A percentile compares a stretch with the other conserved stretches of the same genome.
These are phyloP conservation scores for Alternaria sp. DNA, from an alignment of 2,329 filamentous ascomycete species.

Conservation along the genomic window DNA sequence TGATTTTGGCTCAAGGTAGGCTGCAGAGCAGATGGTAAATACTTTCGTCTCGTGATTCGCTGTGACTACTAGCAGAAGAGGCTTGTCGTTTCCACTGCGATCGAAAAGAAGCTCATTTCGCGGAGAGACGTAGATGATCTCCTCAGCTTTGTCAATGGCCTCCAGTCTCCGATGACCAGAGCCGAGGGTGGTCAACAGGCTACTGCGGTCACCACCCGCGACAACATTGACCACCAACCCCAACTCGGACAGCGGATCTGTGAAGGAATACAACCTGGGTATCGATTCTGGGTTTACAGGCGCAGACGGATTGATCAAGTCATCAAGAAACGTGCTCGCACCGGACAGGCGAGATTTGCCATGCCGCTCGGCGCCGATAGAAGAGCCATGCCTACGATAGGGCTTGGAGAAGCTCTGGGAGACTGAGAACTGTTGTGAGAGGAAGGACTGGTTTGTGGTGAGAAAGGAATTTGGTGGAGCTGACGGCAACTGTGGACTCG, in stretches of 20 bases:
- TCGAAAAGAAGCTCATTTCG: conserved; percentile 63
- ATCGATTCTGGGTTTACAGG: conserved; percentile 60
- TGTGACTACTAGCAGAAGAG: conserved; percentile 79
- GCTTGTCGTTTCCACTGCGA: conserved; percentile 54
- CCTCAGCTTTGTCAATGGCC: conserved; percentile 78
- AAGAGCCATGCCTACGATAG: conserved; percentile 40
- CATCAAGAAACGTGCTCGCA: conserved; percentile 42
- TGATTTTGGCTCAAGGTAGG: conserved; percentile 75
- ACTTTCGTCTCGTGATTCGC: conserved; percentile 77
- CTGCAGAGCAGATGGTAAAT: conserved; percentile 85
- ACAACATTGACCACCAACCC: conserved; percentile 73
- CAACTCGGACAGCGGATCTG: conserved; percentile 84
- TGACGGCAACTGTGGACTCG: conserved; percentile 55
- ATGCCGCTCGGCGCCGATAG: conserved; percentile 35
- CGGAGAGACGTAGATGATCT: conserved; percentile 82
- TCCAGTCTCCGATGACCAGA: conserved; percentile 54
- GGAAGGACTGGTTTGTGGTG: conserved; percentile 52
- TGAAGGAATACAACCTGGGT: conserved; percentile 82
- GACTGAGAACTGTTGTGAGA: conserved; percentile 67
- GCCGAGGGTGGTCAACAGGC: conserved; percentile 42
- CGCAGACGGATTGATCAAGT: conserved; percentile 40
- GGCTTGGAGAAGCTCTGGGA: conserved; percentile 51
- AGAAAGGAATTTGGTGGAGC: conserved; percentile 87
- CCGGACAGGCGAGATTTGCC: conserved; percentile 34
- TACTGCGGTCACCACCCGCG: conserved; percentile 39